Conservation (phyloP, 2,329 filamentous ascomycete genomes). For the Scedosporium apiospermum region DNA sequence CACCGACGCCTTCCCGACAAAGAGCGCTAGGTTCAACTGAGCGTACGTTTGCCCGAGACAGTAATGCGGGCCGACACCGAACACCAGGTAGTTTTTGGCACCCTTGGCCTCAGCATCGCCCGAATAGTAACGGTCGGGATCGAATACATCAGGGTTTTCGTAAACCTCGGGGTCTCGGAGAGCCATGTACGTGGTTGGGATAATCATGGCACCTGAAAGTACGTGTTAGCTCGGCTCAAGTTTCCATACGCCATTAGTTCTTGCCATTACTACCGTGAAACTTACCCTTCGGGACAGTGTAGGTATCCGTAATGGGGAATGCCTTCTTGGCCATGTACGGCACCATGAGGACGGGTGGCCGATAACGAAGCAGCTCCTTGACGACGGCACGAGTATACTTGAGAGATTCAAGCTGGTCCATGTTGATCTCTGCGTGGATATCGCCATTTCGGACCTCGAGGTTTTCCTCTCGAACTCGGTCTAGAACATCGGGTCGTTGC, state of each 20-base stretch:
- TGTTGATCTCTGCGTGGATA: slow-evolving; percentile 56
- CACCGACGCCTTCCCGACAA: slow-evolving; percentile 84
- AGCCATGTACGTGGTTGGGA: slow-evolving; percentile 82
- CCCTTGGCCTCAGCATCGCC: slow-evolving; percentile 80
- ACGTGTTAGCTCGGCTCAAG: slow-evolving; percentile 11
- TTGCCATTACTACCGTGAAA: background rate
- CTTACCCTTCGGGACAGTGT: slow-evolving; percentile 83
- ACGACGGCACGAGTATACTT: slow-evolving; percentile 87
- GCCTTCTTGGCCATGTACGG: slow-evolving; percentile 91
- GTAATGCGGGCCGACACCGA: slow-evolving; percentile 92
- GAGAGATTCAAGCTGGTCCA: slow-evolving; percentile 84
- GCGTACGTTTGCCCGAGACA: slow-evolving; percentile 92
- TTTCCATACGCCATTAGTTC: too few relatives aligned
- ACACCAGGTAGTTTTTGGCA: slow-evolving; percentile 92
- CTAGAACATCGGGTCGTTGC: slow-evolving; percentile 84
- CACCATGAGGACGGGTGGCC: slow-evolving; percentile 94
- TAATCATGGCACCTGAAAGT: slow-evolving; percentile 69
- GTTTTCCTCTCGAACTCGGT: slow-evolving; percentile 88
- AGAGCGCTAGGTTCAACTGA: slow-evolving; percentile 75
- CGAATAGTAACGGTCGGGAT: slow-evolving; percentile 84
- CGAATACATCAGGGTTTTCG: slow-evolving; percentile 76
- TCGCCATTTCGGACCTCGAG: slow-evolving; percentile 66
- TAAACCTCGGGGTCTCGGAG: slow-evolving; percentile 92
- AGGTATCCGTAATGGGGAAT: slow-evolving; percentile 79
- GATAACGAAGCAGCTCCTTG: slow-evolving; percentile 84